Evolutionary conservation across 2,329 filamentous ascomycete genomes (phyloP), one percentile per base, ranked within the genome.

Genomic region (Sarocladium brachiariae): DNA sequence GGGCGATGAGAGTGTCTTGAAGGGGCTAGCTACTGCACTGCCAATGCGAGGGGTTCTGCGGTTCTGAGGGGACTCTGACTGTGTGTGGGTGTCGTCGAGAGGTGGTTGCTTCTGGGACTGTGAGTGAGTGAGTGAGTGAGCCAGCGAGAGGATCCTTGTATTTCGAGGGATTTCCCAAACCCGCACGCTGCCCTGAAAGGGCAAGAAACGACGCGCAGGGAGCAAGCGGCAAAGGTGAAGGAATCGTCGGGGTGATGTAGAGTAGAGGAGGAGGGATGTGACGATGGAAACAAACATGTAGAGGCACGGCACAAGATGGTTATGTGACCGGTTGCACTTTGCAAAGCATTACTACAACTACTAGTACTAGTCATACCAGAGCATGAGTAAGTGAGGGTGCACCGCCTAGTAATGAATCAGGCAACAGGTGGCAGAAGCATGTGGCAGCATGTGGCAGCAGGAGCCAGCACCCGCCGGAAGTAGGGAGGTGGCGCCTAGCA

Each of bases 371-470:
- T n/a, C n/a, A n/a, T n/a, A n/a, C n/a, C n/a, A n/a, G n/a, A n/a
- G n/a, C n/a, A n/a, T n/a, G n/a, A n/a, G 34, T 8, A 18, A 8
- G 5, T 37, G 7, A 9, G n/a, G 16, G 13, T 43, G 19, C 21
- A 43, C n/a, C 21, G 39, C 25, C 27, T 24, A n/a, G 25, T 47
- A 24, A 18, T 47, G 43, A 47, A 47, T 33, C 43, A 47, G 33
- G 43, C 24, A 47, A 5, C 21, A 43, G 39, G 21, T 43, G 39
- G 21, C 39, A 43, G 21, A 19, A 33, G 27, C 43, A 47, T 31
- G 43, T 47, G 43, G 43, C 25, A 47, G 43, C 43, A 23, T 13
- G 18, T 41, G 37, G 37, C 27, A 30, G 27, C 34, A 19, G 34
- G 13, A n/a, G n/a, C n/a, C 16, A n/a, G 34, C 13, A 37, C 8